Percentiles rank a stretch among this genome's conserved stretches.
Evolutionary conservation across 306 rosid species (phyloP).

Genomic region (Crataegus laevigata): DNA sequence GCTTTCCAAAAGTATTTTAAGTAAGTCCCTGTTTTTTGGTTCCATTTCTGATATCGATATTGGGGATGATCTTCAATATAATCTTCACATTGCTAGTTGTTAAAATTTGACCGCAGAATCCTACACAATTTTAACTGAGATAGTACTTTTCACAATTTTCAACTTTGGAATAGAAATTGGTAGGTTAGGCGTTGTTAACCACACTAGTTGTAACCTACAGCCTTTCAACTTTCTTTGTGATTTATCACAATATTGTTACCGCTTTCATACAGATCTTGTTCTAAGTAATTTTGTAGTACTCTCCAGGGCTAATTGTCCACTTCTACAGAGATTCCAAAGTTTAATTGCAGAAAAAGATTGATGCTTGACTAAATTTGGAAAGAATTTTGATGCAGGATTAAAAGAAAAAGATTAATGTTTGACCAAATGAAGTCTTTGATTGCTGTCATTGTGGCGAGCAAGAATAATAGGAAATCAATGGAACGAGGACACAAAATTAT

Average conservation of each 20-base stretch:
- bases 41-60: not conserved
- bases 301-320: not conserved
- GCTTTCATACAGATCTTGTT: not conserved
- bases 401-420: too few species aligned
- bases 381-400: too few species aligned
- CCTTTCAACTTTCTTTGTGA: not conserved
- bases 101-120: not conserved
- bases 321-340: not conserved
- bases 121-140: not conserved
- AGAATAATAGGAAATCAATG: too few species aligned
- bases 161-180: not conserved
- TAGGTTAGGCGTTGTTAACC: not conserved
- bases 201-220: not conserved
- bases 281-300: not conserved
- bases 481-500: too few species aligned
- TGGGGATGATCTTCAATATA: too few species aligned
- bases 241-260: not conserved
- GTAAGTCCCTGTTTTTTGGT: slow-evolving; percentile 34
- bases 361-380: too few species aligned
- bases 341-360: too few species aligned
- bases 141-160: not conserved
- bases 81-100: not conserved
- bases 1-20: slow-evolving; percentile 66
- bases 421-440: too few species aligned
- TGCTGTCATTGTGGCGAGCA: too few species aligned